Conservation (phyloP, 176 grass and related monocot species). For the Oryza coarctata region DNA sequence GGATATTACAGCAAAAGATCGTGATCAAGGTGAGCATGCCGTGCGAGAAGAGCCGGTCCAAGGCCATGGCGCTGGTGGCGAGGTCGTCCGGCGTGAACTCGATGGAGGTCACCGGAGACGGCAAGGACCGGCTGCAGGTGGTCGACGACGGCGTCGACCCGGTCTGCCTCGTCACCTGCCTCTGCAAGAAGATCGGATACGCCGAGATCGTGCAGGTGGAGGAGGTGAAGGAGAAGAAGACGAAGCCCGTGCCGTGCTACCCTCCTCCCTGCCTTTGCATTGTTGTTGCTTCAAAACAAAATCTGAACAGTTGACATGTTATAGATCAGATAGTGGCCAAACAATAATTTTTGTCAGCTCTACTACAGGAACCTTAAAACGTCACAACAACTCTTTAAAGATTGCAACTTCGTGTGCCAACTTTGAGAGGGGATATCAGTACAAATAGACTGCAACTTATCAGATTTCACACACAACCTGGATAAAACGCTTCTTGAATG, state of each 20-base stretch:
- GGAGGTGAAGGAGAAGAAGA: slow-evolving; percentile 45
- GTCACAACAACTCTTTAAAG: too few species aligned
- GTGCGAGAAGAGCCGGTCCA: slow-evolving; percentile 50
- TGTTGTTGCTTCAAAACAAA: too few species aligned
- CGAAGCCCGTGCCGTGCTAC: neutral
- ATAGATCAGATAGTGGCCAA: too few species aligned
- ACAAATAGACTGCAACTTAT: too few species aligned
- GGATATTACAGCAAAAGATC: slow-evolving; percentile 38
- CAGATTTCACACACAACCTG: too few species aligned
- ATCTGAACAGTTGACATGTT: too few species aligned
- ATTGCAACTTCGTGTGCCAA: too few species aligned
- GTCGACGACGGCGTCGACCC: slow-evolving; percentile 59
- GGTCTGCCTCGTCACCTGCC: slow-evolving; percentile 28
- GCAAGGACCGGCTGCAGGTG: slow-evolving; percentile 34
- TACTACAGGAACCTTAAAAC: too few species aligned
- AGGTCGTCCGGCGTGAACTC: slow-evolving; percentile 38
- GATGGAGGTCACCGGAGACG: slow-evolving; percentile 40
- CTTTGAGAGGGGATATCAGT: too few species aligned
- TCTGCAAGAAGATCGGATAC: slow-evolving; percentile 57
- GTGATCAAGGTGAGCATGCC: slow-evolving; percentile 56
- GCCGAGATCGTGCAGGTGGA: slow-evolving; percentile 60
- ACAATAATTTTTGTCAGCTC: too few species aligned
- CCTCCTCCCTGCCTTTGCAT: neutral
- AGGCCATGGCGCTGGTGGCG: slow-evolving; percentile 56
- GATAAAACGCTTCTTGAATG: too few species aligned